phyloP scores from a whole-genome alignment of 148 eudicot genomes.

The Drosera capensis region DNA sequence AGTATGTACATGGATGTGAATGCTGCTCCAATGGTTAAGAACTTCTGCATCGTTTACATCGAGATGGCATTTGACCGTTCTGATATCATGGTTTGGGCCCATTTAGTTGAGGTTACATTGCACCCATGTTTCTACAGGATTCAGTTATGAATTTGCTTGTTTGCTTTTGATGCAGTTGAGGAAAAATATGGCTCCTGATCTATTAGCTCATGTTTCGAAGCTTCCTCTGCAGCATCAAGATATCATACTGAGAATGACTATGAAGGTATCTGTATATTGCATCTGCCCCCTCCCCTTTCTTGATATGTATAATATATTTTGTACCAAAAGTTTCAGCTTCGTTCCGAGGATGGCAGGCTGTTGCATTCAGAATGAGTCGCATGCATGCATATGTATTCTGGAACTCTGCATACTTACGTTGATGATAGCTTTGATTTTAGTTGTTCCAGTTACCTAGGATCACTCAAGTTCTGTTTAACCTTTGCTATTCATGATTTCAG shows the following conservation, averaged over 20 bases:
- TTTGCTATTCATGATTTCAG: too few relatives aligned
- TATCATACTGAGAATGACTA: conserved; percentile 45
- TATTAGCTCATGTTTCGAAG: conserved; percentile 58
- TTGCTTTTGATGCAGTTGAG: conserved; percentile 35
- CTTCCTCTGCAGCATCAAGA: conserved; percentile 89
- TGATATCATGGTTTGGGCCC: conserved; percentile 32
- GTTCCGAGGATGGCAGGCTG: too few relatives aligned
- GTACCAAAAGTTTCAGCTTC: too few relatives aligned
- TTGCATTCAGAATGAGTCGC: too few relatives aligned
- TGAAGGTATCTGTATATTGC: too few relatives aligned
- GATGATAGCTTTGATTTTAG: too few relatives aligned
- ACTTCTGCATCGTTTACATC: conserved; percentile 84
- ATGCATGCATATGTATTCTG: too few relatives aligned
- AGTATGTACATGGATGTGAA: conserved; percentile 45
- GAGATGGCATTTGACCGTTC: conserved; percentile 92
- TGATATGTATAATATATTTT: too few relatives aligned
- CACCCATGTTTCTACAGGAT: neutral
- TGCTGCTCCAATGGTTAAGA: conserved; percentile 67
- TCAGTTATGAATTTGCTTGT: neutral
- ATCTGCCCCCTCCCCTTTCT: too few relatives aligned
- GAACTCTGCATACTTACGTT: too few relatives aligned
- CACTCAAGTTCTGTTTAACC: too few relatives aligned
- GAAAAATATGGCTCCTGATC: conserved; percentile 56
- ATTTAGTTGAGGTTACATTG: neutral
- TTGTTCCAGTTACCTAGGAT: too few relatives aligned